Conservation (phyloP, 129 eudicot genomes). For the Pseudognaphalium luteoalbum region DNA sequence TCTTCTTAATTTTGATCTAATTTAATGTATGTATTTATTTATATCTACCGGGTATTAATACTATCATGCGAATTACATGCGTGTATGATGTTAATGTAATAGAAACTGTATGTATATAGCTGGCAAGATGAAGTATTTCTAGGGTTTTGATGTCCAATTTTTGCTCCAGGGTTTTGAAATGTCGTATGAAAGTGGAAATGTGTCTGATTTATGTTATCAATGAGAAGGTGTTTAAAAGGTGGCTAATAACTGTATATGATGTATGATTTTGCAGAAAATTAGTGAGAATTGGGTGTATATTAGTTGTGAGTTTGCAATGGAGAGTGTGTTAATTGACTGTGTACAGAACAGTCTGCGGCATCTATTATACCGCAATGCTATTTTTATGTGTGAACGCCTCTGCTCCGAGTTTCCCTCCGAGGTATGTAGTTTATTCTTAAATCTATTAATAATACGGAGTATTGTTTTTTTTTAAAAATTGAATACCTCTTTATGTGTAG, state of each 20-base stretch:
- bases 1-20: background rate
- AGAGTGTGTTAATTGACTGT: conserved; percentile 62
- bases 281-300: conserved; percentile 2
- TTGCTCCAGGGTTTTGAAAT: background rate
- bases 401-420: conserved; percentile 94
- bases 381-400: conserved; percentile 91
- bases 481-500: background rate
- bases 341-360: conserved; percentile 71
- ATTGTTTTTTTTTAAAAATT: conserved; percentile 6
- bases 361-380: conserved; percentile 69
- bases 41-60: background rate
- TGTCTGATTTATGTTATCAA: conserved; percentile 4
- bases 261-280: background rate
- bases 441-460: background rate
- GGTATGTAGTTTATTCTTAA: conserved; percentile 36
- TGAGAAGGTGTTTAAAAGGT: background rate
- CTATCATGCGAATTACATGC: background rate
- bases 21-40: background rate
- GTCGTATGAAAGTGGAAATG: background rate
- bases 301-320: conserved; percentile 48
- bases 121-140: conserved; percentile 5
- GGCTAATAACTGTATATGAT: background rate
- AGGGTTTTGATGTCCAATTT: conserved; percentile 26
- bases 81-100: background rate
- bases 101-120: background rate